These are phyloP conservation scores for Ophiosphaerella herpotricha DNA, from an alignment of 2,329 filamentous ascomycete species.

Conservation along the genomic window DNA sequence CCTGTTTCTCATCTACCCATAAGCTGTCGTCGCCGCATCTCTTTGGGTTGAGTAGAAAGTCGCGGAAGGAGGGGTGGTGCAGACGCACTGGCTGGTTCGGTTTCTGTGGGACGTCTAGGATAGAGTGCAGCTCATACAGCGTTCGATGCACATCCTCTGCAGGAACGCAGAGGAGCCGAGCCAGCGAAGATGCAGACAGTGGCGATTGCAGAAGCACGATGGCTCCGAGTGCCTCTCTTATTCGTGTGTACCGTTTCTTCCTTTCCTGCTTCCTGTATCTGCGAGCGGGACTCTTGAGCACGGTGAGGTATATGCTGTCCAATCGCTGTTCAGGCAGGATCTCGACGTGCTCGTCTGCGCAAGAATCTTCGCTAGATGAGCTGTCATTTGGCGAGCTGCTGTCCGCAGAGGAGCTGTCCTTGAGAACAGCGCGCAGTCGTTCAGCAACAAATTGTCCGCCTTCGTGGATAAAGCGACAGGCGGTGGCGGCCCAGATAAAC, in stretches of 20 bases:
- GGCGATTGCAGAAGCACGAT: neutral
- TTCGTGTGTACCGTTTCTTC: neutral
- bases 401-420: too few relatives aligned
- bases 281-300: neutral
- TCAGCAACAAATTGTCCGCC: neutral
- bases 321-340: neutral
- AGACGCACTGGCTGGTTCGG: neutral
- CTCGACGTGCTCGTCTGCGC: neutral
- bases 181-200: neutral
- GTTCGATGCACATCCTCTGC: conserved; percentile 14
- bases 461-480: conserved; percentile 24
- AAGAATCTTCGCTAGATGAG: too few relatives aligned
- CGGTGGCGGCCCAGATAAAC: too few relatives aligned
- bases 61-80: conserved; percentile 20
- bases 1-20: conserved; percentile 25
- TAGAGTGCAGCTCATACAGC: conserved; percentile 31
- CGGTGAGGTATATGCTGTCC: neutral
- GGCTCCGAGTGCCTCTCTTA: neutral
- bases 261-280: neutral
- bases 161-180: neutral
- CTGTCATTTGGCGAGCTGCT: too few relatives aligned
- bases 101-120: conserved; percentile 24
- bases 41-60: conserved; percentile 22
- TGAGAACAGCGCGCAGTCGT: neutral
- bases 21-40: conserved; percentile 17